phyloP scores from a whole-genome alignment of 2,329 filamentous ascomycete genomes.

The Fusarium concolor region DNA sequence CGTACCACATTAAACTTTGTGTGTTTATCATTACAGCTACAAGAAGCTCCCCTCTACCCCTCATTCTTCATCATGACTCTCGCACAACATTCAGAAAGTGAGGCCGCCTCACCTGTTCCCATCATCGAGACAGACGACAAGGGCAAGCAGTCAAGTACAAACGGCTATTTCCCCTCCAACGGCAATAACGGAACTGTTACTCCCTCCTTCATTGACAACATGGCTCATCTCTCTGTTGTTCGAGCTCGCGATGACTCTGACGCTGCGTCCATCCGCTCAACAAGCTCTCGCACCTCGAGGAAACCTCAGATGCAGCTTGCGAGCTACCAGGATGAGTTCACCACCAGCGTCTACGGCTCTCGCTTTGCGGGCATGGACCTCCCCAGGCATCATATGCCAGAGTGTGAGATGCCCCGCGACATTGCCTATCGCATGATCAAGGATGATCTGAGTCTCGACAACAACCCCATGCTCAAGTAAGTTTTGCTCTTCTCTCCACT shows the following conservation, averaged over 20 bases:
- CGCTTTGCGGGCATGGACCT: slow-evolving; percentile 84
- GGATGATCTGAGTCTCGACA: slow-evolving; percentile 91
- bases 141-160: slow-evolving; percentile 44
- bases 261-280: slow-evolving; percentile 44
- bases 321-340: slow-evolving; percentile 69
- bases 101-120: slow-evolving; percentile 44
- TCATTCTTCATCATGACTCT: slow-evolving; percentile 42
- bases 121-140: slow-evolving; percentile 50
- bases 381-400: slow-evolving; percentile 87
- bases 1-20: slow-evolving; percentile 10
- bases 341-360: slow-evolving; percentile 88
- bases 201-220: slow-evolving; percentile 47
- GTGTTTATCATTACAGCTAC: background rate
- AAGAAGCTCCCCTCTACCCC: slow-evolving; percentile 26
- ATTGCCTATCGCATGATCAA: slow-evolving; percentile 98
- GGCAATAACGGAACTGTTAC: slow-evolving; percentile 40
- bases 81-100: slow-evolving; percentile 32
- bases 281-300: slow-evolving; percentile 41
- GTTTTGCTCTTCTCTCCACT: slow-evolving; percentile 37
- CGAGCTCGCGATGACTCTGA: slow-evolving; percentile 51
- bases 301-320: slow-evolving; percentile 59
- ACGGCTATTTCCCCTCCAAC: slow-evolving; percentile 41
- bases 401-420: slow-evolving; percentile 88
- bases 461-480: slow-evolving; percentile 87
- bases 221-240: slow-evolving; percentile 65